phyloP scores from a whole-genome alignment of 2,329 filamentous ascomycete genomes.

The Hypoxylon sp. region DNA sequence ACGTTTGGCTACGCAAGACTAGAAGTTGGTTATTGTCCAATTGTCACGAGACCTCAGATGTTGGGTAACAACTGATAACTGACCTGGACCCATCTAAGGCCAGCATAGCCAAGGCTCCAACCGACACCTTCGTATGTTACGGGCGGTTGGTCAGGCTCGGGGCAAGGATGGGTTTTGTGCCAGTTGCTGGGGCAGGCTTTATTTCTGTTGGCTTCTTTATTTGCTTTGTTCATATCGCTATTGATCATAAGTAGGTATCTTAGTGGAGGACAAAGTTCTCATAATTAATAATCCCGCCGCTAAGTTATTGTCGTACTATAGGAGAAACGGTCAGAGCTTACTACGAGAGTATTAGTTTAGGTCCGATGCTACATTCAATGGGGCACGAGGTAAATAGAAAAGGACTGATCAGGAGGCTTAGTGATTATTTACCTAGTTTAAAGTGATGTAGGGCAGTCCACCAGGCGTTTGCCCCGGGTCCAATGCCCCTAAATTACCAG shows the following conservation, averaged over 20 bases:
- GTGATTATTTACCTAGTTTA: background rate
- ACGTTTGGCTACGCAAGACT: background rate
- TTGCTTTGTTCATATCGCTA: background rate
- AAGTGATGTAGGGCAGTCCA: conserved; percentile 1
- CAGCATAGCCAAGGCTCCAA: background rate
- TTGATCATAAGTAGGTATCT: background rate
- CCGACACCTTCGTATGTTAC: background rate
- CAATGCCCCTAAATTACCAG: background rate
- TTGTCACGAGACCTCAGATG: background rate
- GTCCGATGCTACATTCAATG: too few species aligned
- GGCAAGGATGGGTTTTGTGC: background rate
- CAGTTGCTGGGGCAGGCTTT: background rate
- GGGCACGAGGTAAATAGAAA: too few species aligned
- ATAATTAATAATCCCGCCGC: background rate
- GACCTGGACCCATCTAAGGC: background rate
- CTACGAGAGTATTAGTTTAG: background rate
- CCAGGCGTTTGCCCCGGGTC: conserved; percentile 3
- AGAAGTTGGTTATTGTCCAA: too few species aligned
- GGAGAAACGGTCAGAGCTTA: background rate
- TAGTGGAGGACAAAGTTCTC: too few species aligned
- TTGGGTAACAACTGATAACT: background rate
- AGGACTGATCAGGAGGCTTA: too few species aligned
- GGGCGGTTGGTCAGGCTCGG: background rate
- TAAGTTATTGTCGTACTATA: background rate
- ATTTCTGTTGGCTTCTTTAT: background rate